Evolutionary conservation across 768 basidiomycete genomes (phyloP).

Genomic region (Russula dissimulans): DNA sequence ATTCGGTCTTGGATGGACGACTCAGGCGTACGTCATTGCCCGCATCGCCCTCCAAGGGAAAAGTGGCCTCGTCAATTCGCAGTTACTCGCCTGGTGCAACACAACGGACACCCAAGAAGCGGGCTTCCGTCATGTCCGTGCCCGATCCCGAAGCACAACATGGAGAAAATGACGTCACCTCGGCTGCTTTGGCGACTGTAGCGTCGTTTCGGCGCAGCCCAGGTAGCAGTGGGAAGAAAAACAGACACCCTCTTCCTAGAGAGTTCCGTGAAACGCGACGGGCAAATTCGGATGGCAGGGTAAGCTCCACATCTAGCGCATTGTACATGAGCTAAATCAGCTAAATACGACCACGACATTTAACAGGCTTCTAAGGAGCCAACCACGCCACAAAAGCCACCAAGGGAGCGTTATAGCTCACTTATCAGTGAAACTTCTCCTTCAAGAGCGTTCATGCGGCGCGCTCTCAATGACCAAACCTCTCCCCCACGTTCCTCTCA

Average conservation of each 20-base stretch:
- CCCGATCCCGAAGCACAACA: constrained; percentile 21
- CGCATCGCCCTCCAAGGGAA: constrained; percentile 32
- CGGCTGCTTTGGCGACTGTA: constrained; percentile 53
- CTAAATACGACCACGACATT: background rate
- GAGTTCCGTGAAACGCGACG: constrained; percentile 37
- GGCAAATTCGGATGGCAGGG: constrained; percentile 35
- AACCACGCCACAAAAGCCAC: constrained; percentile 16
- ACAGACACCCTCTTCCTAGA: constrained; percentile 42
- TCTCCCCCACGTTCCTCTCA: constrained; percentile 25
- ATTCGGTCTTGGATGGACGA: constrained; percentile 26
- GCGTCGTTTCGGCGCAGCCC: constrained; percentile 48
- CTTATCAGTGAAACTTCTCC: constrained; percentile 14
- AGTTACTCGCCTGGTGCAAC: constrained; percentile 34
- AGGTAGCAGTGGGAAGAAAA: constrained; percentile 28
- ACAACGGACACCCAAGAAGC: constrained; percentile 33
- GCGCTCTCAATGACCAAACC: constrained; percentile 14
- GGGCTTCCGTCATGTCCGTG: constrained; percentile 30
- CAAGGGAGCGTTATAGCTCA: constrained; percentile 17
- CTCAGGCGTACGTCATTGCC: constrained; percentile 42
- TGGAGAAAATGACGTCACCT: constrained; percentile 36
- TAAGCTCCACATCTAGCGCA: constrained; percentile 22
- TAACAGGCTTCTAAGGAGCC: constrained; percentile 14
- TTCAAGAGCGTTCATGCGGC: constrained; percentile 17
- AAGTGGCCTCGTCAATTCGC: constrained; percentile 16
- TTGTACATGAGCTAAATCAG: background rate